A percentile compares a stretch with the other conserved stretches of the same genome.
Conservation (phyloP, 495 filamentous ascomycete species). For the Collariella sp. region DNA sequence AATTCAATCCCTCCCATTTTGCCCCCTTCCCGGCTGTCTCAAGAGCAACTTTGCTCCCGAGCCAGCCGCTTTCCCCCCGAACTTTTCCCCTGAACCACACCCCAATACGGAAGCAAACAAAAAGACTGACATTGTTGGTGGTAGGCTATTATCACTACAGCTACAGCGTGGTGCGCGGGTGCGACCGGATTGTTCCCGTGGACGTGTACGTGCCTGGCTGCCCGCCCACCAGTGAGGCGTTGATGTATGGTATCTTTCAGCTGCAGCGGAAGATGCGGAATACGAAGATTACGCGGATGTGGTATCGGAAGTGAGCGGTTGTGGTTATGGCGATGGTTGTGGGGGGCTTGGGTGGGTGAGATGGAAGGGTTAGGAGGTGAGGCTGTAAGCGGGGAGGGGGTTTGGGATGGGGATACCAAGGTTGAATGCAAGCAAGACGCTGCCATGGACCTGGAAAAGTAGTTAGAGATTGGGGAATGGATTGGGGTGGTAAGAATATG, state of each 20-base stretch:
- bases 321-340: no score
- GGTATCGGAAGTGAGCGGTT: conserved; percentile 38
- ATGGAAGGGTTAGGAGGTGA: neutral
- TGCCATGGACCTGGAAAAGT: neutral
- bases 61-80: no score
- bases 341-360: neutral
- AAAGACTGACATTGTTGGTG: no score
- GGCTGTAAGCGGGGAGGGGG: neutral
- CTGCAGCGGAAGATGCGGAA: conserved; percentile 81
- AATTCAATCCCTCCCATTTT: no score
- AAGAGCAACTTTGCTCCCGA: no score
- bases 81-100: no score
- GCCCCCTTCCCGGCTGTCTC: no score
- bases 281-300: conserved; percentile 64
- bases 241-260: conserved; percentile 83
- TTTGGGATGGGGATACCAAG: neutral
- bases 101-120: no score
- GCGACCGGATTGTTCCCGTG: conserved; percentile 84
- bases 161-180: conserved; percentile 79
- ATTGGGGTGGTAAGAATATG: neutral
- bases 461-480: neutral
- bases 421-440: no score
- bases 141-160: conserved; percentile 94
- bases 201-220: conserved; percentile 92
- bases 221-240: conserved; percentile 78